A percentile compares a stretch with the other conserved stretches of the same genome.
These are phyloP conservation scores for Amphicarpaea edgeworthii DNA, from an alignment of 306 rosid species.

Conservation along the genomic window DNA sequence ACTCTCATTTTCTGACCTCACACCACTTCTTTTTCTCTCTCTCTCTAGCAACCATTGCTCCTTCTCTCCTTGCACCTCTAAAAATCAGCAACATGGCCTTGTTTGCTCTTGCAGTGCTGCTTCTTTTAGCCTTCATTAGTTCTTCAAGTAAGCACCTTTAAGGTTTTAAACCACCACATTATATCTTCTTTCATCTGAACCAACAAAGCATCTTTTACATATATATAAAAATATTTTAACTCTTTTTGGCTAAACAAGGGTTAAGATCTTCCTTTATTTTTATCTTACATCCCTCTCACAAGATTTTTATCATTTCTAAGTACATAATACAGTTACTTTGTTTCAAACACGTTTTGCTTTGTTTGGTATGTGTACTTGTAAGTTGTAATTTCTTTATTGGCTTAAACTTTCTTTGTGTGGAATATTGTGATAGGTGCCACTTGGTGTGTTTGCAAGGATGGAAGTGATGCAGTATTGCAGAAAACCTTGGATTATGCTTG, in stretches of 20 bases:
- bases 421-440: conserved; percentile 57
- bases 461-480: conserved; percentile 63
- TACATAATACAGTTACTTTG: no score
- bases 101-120: conserved; percentile 7
- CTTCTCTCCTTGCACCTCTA: conserved; percentile 26
- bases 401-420: not conserved
- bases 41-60: not conserved
- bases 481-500: conserved; percentile 84
- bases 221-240: no score
- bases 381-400: not conserved
- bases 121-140: not conserved
- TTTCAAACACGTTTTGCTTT: conserved; percentile 4
- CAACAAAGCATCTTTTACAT: not conserved
- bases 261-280: not conserved
- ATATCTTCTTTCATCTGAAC: not conserved
- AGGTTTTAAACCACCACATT: not conserved
- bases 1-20: not conserved
- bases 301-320: no score
- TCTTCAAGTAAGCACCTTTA: conserved; percentile 7
- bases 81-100: conserved; percentile 8
- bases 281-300: no score
- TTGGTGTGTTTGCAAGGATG: conserved; percentile 87
- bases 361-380: not conserved
- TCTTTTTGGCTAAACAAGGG: not conserved
- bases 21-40: not conserved